Conservation (phyloP, 805 yeast genomes). For the Ogataea methanolica region DNA sequence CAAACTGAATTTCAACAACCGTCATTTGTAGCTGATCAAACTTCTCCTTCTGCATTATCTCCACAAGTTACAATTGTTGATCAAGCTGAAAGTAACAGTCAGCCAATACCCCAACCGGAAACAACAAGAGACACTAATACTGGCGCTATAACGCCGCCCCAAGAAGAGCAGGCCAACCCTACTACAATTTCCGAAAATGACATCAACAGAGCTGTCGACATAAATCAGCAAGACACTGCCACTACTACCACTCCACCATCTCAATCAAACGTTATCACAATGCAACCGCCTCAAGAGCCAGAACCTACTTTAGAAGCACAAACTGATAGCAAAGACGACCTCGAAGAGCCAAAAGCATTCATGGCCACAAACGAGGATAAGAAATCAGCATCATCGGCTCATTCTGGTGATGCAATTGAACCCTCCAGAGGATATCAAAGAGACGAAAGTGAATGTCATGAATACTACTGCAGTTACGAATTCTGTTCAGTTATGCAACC, state of each 20-base stretch:
- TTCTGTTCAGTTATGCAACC: slow-evolving; percentile 3
- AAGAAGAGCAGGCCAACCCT: background rate
- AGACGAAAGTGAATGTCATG: slow-evolving; percentile 27
- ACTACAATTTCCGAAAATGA: too few relatives aligned
- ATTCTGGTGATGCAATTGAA: background rate
- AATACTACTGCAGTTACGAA: slow-evolving; percentile 20
- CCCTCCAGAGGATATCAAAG: slow-evolving; percentile 19
- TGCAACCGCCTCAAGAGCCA: slow-evolving; percentile 8
- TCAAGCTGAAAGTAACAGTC: background rate
- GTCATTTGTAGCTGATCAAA: background rate
- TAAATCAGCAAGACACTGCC: background rate
- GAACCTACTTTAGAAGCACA: slow-evolving; percentile 5
- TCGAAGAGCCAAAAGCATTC: slow-evolving; percentile 3
- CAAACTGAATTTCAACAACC: background rate
- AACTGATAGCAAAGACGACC: background rate
- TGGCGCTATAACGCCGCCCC: background rate
- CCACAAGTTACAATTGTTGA: background rate
- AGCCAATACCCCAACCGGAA: background rate
- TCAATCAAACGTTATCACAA: background rate
- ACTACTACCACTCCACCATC: background rate
- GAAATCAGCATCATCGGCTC: background rate
- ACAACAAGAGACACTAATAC: background rate
- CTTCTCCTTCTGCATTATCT: background rate
- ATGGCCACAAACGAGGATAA: slow-evolving; percentile 7
- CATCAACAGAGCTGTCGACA: background rate